phyloP scores from a whole-genome alignment of 2,329 filamentous ascomycete genomes.

The Diaporthe longicolla region DNA sequence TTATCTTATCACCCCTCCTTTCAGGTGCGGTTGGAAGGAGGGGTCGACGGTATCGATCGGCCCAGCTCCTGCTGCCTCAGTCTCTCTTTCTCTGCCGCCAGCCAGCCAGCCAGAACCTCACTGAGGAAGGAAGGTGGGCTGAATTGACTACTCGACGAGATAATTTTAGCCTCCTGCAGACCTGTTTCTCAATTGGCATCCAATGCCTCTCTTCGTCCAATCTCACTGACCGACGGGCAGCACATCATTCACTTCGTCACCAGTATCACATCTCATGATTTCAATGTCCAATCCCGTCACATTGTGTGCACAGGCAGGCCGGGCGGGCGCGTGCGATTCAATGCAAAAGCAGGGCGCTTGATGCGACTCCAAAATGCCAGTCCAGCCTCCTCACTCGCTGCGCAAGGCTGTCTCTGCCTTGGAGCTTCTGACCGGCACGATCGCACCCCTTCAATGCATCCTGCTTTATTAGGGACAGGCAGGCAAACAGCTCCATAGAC shows the following conservation, averaged over 20 bases:
- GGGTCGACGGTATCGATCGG: constrained; percentile 20
- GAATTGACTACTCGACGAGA: neutral
- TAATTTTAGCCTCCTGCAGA: neutral
- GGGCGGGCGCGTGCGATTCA: constrained; percentile 18
- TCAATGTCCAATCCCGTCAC: constrained; percentile 9
- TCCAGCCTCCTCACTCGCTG: neutral
- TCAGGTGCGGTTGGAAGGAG: constrained; percentile 39
- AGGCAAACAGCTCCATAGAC: neutral
- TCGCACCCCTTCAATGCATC: constrained; percentile 3
- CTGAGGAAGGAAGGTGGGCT: neutral
- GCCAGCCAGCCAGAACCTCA: neutral
- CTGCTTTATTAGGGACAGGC: neutral
- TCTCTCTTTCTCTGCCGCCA: neutral
- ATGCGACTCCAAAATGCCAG: neutral
- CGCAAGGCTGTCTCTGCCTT: neutral
- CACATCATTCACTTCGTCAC: neutral
- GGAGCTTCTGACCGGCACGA: neutral
- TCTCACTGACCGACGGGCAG: neutral
- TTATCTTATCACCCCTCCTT: constrained; percentile 44
- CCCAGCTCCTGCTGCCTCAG: neutral
- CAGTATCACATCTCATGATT: neutral
- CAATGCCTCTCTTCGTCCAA: constrained; percentile 11
- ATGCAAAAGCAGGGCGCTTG: constrained; percentile 26
- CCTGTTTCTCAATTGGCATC: constrained; percentile 3
- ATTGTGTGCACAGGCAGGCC: neutral